Conservation (phyloP, 2,329 filamentous ascomycete species). For the Thelonectria blattea region DNA sequence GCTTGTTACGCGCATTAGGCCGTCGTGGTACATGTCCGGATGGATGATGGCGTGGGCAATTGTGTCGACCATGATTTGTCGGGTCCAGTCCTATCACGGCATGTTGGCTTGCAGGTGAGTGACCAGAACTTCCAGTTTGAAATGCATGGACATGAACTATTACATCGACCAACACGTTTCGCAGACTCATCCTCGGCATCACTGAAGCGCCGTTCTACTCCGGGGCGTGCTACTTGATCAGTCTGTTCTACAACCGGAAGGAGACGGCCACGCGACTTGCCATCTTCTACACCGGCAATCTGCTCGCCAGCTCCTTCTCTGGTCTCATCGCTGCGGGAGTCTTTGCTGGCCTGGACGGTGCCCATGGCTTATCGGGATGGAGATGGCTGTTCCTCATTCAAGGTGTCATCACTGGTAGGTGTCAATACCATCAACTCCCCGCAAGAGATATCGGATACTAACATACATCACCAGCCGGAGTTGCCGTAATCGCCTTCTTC, state of each 20-base stretch:
- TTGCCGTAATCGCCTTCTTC: slow-evolving; percentile 42
- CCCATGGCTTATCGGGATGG: slow-evolving; percentile 38
- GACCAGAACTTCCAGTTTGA: not conserved
- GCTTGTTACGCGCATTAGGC: slow-evolving; percentile 49
- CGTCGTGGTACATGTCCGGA: slow-evolving; percentile 51
- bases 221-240: slow-evolving; percentile 50
- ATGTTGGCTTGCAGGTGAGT: slow-evolving; percentile 52
- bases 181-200: slow-evolving; percentile 50
- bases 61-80: slow-evolving; percentile 48
- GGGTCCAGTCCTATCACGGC: slow-evolving; percentile 48
- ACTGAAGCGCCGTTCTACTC: slow-evolving; percentile 50
- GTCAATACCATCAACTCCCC: slow-evolving; percentile 2
- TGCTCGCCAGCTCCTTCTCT: slow-evolving; percentile 47
- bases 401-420: slow-evolving; percentile 6
- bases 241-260: slow-evolving; percentile 61
- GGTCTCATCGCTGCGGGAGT: slow-evolving; percentile 53
- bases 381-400: slow-evolving; percentile 33
- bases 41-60: slow-evolving; percentile 49
- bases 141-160: not conserved
- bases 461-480: not conserved
- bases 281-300: slow-evolving; percentile 52
- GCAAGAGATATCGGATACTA: slow-evolving; percentile 27
- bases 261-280: slow-evolving; percentile 51
- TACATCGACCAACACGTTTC: slow-evolving; percentile 12
- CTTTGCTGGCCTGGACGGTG: slow-evolving; percentile 43